Conservation (phyloP, 75 land plant species). For the Picea sitchensis region DNA sequence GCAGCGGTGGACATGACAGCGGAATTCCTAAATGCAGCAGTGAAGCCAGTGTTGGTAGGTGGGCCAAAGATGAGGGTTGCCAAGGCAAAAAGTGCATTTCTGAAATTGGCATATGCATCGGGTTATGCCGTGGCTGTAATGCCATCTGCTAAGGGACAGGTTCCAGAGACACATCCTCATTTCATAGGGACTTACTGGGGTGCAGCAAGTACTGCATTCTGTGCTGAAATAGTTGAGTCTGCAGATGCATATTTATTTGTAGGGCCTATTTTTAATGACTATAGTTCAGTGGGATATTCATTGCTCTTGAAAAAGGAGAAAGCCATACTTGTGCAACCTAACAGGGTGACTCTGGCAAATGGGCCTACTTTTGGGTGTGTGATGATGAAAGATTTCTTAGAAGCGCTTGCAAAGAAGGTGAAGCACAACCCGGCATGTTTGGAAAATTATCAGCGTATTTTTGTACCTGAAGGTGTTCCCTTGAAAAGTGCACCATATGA, state of each 20-base stretch:
- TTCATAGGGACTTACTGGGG: constrained; percentile 63
- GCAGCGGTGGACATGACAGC: constrained; percentile 39
- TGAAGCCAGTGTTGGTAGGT: constrained; percentile 48
- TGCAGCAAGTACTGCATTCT: constrained; percentile 40
- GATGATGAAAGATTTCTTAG: constrained; percentile 44
- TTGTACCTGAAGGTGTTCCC: constrained; percentile 48
- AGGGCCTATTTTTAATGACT: constrained; percentile 58
- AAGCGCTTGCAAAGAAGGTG: constrained; percentile 30
- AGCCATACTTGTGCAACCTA: constrained; percentile 34
- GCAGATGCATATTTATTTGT: constrained; percentile 56
- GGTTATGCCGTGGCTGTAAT: constrained; percentile 48
- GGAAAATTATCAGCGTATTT: constrained; percentile 57
- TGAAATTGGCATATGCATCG: constrained; percentile 33
- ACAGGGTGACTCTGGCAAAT: constrained; percentile 32
- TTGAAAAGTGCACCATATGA: constrained; percentile 30
- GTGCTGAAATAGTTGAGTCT: constrained; percentile 49
- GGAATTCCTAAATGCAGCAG: constrained; percentile 37
- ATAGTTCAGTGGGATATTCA: constrained; percentile 61
- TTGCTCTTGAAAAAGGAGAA: constrained; percentile 44
- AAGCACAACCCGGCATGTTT: constrained; percentile 29
- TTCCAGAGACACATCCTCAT: constrained; percentile 32
- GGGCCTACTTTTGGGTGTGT: constrained; percentile 43
- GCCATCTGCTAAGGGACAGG: constrained; percentile 48
- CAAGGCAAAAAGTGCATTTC: constrained; percentile 30
- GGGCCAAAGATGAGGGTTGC: constrained; percentile 46